Evolutionary conservation across 23 red algal genomes (phyloP), one percentile per base, ranked within the genome.

Genomic region (Gracilaria gracilis): DNA sequence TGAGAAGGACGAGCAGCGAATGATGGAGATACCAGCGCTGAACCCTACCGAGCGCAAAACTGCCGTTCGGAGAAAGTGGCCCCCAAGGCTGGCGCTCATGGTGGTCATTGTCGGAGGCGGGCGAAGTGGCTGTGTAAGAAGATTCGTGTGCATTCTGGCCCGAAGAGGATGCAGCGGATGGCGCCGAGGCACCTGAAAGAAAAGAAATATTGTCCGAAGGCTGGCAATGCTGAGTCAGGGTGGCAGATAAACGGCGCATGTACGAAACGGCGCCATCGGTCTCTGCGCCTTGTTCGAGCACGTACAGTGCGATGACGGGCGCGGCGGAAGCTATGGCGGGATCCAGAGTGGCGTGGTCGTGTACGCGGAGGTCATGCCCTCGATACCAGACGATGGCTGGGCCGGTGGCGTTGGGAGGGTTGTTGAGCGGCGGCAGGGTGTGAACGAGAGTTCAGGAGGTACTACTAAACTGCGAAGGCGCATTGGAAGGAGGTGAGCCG

Each of bases 301-400:
- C 72, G 23, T 93, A 99, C 17, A 99, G 73, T 42, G 97, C 91
- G 28, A 95, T 61, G 20, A 95, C 82, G 15, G 82, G 83, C 24
- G 74, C 82, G 44, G 82, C 58, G 9, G 91, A 70, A 58, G 86
- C 57, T 27, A 89, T 59, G 21, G 93, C 92, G 24, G 97, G 90
- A 50, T 95, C 94, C 48, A 99, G 66, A 11, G 97, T 90, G n/a
- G 89, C 83, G 40, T 94, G 93, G 50, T 99, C 97, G 40, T 93
- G 88, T 2, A 96, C 66, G 29, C 97, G 89, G 50, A 99, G 93
- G 75, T 99, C 97, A 37, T 99, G 97, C 14, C 97, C 97, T 0
- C 97, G 89, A 59, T 94, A 99, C 97, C 97, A 99, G 38, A 99
- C 93, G 35, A 99, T 4, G 20, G 38, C 21, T 1, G 67, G 67